phyloP scores from a whole-genome alignment of 345 rosid species.

The Eucalyptus viminalis region DNA sequence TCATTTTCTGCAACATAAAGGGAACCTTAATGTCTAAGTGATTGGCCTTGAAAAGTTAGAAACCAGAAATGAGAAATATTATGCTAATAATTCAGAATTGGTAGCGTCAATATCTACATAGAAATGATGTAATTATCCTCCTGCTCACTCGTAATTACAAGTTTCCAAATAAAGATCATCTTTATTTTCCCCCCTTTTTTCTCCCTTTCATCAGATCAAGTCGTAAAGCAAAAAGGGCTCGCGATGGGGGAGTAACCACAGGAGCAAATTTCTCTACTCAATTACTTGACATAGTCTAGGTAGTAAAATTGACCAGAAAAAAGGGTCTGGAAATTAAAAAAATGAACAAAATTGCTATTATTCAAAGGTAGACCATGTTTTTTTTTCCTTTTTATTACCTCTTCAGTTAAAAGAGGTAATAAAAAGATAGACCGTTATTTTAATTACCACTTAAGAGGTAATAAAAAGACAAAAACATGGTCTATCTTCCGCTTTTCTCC shows the following conservation, averaged over 20 bases:
- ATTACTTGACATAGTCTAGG: neutral
- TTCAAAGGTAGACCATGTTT: neutral
- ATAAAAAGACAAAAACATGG: fast-evolving
- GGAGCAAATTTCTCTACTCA: neutral
- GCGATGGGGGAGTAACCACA: neutral
- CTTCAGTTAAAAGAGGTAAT: no score
- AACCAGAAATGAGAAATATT: neutral
- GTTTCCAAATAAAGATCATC: neutral
- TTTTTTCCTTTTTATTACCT: no score
- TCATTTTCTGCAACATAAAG: fast-evolving
- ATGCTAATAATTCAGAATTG: neutral
- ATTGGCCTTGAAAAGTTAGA: neutral
- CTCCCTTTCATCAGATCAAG: neutral
- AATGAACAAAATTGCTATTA: neutral
- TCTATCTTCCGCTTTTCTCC: neutral
- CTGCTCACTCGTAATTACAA: neutral
- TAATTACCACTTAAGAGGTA: neutral
- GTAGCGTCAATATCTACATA: neutral
- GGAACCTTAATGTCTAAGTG: neutral
- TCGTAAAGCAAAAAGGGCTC: neutral
- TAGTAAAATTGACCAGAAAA: neutral
- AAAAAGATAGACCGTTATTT: no score
- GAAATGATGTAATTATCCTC: neutral
- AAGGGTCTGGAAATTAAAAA: neutral
- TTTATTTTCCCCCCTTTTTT: neutral